These are phyloP conservation scores for Penicillium robsamsonii DNA, from an alignment of 495 filamentous ascomycete genomes.

Conservation along the genomic window DNA sequence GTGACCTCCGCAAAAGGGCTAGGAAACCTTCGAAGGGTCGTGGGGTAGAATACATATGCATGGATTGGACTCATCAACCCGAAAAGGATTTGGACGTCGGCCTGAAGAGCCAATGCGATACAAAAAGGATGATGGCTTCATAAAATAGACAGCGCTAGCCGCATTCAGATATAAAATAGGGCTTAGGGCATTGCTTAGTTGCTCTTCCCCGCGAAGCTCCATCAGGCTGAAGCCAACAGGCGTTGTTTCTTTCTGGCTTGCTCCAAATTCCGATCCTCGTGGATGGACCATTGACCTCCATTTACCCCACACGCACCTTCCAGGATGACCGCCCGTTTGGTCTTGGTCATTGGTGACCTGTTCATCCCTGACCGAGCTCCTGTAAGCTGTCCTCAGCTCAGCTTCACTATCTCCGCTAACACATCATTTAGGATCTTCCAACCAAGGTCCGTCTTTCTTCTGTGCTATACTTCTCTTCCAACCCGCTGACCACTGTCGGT, in stretches of 20 bases:
- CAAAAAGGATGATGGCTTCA: conserved; percentile 7
- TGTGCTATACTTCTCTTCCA: background rate
- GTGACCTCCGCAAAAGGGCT: conserved; percentile 18
- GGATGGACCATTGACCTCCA: conserved; percentile 30
- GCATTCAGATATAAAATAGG: conserved; percentile 19
- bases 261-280: conserved; percentile 20
- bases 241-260: conserved; percentile 7
- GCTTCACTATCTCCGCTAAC: conserved; percentile 23
- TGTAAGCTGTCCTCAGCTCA: conserved; percentile 43
- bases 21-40: conserved; percentile 8
- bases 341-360: conserved; percentile 92
- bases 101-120: conserved; percentile 15
- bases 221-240: conserved; percentile 16
- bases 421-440: conserved; percentile 69
- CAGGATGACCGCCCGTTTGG: conserved; percentile 74
- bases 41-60: background rate
- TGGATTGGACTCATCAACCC: conserved; percentile 11
- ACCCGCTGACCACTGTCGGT: background rate
- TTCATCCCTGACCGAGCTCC: conserved; percentile 95
- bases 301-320: conserved; percentile 16
- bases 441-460: conserved; percentile 64
- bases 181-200: conserved; percentile 30
- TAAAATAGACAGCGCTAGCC: conserved; percentile 9
- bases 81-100: conserved; percentile 16
- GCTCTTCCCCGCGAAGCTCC: conserved; percentile 42